Evolutionary conservation across 495 filamentous ascomycete species (phyloP).

Genomic region (Trichoderma parareesei): DNA sequence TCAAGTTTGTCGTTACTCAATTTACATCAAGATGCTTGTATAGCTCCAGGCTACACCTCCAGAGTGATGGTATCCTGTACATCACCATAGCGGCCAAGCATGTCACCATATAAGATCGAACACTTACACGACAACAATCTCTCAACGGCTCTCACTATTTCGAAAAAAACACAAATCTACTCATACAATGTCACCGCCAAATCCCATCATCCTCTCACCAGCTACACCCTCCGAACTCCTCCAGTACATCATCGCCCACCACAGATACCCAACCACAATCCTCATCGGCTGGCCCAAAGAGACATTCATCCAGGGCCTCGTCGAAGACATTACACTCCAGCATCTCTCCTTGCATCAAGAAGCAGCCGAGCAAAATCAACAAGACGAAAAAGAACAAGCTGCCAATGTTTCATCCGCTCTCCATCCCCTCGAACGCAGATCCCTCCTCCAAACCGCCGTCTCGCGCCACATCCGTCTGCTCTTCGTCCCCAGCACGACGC

Average conservation of each 20-base stretch:
- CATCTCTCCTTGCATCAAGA: slow-evolving; percentile 2
- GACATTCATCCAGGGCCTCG: slow-evolving; percentile 48
- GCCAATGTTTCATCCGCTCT: background rate
- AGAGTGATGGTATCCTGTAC: too few relatives aligned
- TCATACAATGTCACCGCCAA: slow-evolving; percentile 11
- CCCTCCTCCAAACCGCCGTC: slow-evolving; percentile 58
- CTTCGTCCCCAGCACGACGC: slow-evolving; percentile 66
- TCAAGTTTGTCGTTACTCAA: too few relatives aligned
- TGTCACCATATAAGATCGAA: background rate
- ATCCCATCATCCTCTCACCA: slow-evolving; percentile 40
- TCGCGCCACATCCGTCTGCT: slow-evolving; percentile 59
- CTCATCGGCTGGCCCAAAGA: slow-evolving; percentile 62
- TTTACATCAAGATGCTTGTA: too few relatives aligned
- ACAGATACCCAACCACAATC: slow-evolving; percentile 48
- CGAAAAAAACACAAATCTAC: background rate
- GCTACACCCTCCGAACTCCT: slow-evolving; percentile 53
- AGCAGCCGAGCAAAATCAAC: slow-evolving; percentile 9
- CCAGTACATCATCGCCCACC: slow-evolving; percentile 49
- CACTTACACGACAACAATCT: background rate
- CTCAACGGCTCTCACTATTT: background rate
- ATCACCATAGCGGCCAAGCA: too few relatives aligned
- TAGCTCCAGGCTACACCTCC: too few relatives aligned
- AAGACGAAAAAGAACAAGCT: slow-evolving; percentile 8
- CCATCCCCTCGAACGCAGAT: slow-evolving; percentile 45
- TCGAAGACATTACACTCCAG: slow-evolving; percentile 22